Evolutionary conservation across 495 filamentous ascomycete genomes (phyloP).

Genomic region (Aspergillus wentii): DNA sequence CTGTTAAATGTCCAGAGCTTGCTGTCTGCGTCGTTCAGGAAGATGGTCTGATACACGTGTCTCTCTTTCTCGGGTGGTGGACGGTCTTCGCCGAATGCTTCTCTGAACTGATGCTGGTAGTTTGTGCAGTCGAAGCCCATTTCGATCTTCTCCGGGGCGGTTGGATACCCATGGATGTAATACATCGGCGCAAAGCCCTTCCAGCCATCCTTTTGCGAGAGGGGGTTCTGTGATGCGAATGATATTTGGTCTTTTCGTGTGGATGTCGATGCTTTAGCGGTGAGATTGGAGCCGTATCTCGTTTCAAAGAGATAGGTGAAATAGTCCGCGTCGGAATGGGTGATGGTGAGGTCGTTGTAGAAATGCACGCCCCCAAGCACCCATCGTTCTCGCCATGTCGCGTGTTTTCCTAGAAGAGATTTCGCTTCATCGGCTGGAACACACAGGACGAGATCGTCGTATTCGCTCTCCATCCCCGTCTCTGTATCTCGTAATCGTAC

Average conservation of each 20-base stretch:
- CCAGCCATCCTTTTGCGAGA: slow-evolving; percentile 31
- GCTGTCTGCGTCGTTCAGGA: slow-evolving; percentile 62
- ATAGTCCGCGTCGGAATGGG: slow-evolving; percentile 71
- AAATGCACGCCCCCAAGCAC: slow-evolving; percentile 74
- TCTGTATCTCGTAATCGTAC: slow-evolving; percentile 35
- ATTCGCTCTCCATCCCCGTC: slow-evolving; percentile 22
- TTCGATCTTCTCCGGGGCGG: slow-evolving; percentile 66
- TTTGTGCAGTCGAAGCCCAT: slow-evolving; percentile 86
- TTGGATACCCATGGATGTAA: slow-evolving; percentile 63
- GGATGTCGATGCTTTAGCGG: slow-evolving; percentile 41
- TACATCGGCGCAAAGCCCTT: slow-evolving; percentile 74
- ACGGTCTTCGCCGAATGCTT: slow-evolving; percentile 32
- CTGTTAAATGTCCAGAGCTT: slow-evolving; percentile 68
- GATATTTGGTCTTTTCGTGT: slow-evolving; percentile 45
- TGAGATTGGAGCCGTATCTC: slow-evolving; percentile 49
- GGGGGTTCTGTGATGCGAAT: slow-evolving; percentile 43
- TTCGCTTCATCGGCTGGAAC: slow-evolving; percentile 66
- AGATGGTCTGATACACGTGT: slow-evolving; percentile 83
- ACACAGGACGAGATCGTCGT: slow-evolving; percentile 72
- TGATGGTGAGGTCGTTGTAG: slow-evolving; percentile 80
- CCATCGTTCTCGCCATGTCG: slow-evolving; percentile 58
- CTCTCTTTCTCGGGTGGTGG: slow-evolving; percentile 41
- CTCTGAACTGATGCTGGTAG: slow-evolving; percentile 78
- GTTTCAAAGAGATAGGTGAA: slow-evolving; percentile 75
- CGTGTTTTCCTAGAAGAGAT: slow-evolving; percentile 55